A percentile compares a stretch with the other conserved stretches of the same genome.
These are phyloP conservation scores for Alternaria solani DNA, from an alignment of 2,329 filamentous ascomycete species.

Conservation along the genomic window DNA sequence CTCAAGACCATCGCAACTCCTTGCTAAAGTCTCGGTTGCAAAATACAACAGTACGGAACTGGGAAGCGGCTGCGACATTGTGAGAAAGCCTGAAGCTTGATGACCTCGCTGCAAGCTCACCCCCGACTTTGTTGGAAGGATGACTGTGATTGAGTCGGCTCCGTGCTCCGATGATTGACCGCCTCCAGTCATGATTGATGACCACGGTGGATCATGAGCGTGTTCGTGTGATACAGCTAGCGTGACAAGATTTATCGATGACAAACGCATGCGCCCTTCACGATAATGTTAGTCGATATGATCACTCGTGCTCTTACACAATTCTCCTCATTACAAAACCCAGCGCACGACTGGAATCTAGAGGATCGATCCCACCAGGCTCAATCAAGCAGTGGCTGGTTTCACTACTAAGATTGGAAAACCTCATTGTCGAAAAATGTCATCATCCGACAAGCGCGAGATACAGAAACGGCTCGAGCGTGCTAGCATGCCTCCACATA, in stretches of 20 bases:
- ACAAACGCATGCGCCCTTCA: neutral
- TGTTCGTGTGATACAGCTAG: neutral
- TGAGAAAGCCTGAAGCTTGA: rapidly evolving
- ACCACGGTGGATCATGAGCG: neutral
- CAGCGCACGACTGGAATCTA: neutral
- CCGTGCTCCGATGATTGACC: neutral
- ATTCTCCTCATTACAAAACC: neutral
- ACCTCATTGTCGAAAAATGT: neutral
- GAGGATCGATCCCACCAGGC: neutral
- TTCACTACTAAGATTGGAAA: neutral
- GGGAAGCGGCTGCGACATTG: neutral
- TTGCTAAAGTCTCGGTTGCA: too few relatives aligned
- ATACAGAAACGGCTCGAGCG: neutral
- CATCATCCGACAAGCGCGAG: neutral
- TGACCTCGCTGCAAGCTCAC: neutral
- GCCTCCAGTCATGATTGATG: neutral
- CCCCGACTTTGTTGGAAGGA: neutral
- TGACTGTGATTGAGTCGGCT: too few relatives aligned
- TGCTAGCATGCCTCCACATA: neutral
- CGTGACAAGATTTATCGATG: neutral
- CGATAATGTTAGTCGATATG: neutral
- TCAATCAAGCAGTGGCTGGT: neutral
- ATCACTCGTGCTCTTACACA: neutral
- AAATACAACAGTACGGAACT: too few relatives aligned
- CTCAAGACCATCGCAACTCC: rapidly evolving